A percentile compares a stretch with the other conserved stretches of the same genome.
Conservation (phyloP, 2,329 filamentous ascomycete genomes). For the Aspergillus cejpii region DNA sequence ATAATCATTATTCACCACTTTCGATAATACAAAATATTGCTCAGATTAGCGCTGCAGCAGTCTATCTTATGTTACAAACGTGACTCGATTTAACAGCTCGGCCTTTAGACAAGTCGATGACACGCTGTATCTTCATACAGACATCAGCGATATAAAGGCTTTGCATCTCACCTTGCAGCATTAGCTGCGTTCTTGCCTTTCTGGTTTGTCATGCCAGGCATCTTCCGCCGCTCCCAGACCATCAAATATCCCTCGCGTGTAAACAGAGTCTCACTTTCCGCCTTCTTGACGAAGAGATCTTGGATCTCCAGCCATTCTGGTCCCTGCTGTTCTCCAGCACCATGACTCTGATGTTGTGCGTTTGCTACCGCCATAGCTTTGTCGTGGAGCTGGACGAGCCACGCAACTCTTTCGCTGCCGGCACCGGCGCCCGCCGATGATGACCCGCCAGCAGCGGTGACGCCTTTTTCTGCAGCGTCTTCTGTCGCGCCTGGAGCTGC, state of each 20-base stretch:
- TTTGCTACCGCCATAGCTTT: constrained; percentile 51
- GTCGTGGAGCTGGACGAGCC: constrained; percentile 86
- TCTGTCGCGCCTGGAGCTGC: constrained; percentile 61
- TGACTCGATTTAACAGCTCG: too few species aligned
- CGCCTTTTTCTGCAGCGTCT: constrained; percentile 35
- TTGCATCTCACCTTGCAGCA: constrained; percentile 14
- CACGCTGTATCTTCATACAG: too few species aligned
- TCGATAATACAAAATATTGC: too few species aligned
- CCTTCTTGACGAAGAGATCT: constrained; percentile 85
- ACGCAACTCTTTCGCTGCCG: constrained; percentile 84
- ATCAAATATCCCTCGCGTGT: constrained; percentile 92
- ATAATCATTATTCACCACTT: too few species aligned
- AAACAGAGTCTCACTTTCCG: constrained; percentile 82
- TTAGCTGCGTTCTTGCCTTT: constrained; percentile 33
- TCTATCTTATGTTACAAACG: too few species aligned
- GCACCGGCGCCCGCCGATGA: constrained; percentile 64
- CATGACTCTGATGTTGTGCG: constrained; percentile 21
- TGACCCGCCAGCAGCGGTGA: constrained; percentile 34
- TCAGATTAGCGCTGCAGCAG: too few species aligned
- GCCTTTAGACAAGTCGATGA: too few species aligned
- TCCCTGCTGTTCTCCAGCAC: constrained; percentile 34
- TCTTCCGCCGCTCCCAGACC: constrained; percentile 81
- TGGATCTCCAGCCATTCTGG: constrained; percentile 91
- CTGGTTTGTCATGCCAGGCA: constrained; percentile 30
- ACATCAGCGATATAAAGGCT: too few species aligned